Base-by-base conservation (phyloP, 169 alveolate genomes). In the Plasmodium blacklocki region DNA sequence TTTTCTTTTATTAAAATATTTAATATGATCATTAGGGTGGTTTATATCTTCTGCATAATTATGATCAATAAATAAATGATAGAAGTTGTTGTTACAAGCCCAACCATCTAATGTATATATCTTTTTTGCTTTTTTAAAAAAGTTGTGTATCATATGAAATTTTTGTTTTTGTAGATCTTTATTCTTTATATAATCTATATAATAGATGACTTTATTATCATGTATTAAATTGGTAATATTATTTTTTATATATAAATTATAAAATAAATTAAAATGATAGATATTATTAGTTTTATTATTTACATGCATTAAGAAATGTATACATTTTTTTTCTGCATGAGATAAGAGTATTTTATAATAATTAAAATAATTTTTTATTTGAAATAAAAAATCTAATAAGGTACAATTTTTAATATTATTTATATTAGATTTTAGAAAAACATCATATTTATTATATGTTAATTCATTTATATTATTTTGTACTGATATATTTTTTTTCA, bases 201-300 rank as follows among this genome's bases (percentile, higher is more conserved):
- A 83, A 43, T 83, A 83, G 12, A 83, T 45, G 67, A 68, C 45
- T 26, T 56, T 83, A 50, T 83, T 83, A n/a, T 83, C 91, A 73
- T 83, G 80, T 11, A 83, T 32, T 8, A 83, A 19, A 39, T 83
- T 50, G 7, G 14, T 11, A 19, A 83, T 39, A 29, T 83, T 83
- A 18, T 11, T n/a, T 62, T 83, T 64, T 19, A 83, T 49, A 68
- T 54, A 83, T 21, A 54, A 26, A 21, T 83, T 70, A 73, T 54
- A 83, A 72, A 83, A 83, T 58, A 83, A 49, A 3, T 56, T 26
- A 5, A 83, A 68, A 23, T 83, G 91, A 32, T 68, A 83, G 11
- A 39, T 39, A 39, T 39, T 39, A 23, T 39, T 68, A 29, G 68
- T 83, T 58, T 2, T 62, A 15, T 39, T 19, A 43, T 54, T 18